Evolutionary conservation across 306 rosid genomes (phyloP), one percentile per base, ranked within the genome.

Genomic region (Rubus parviflorus): DNA sequence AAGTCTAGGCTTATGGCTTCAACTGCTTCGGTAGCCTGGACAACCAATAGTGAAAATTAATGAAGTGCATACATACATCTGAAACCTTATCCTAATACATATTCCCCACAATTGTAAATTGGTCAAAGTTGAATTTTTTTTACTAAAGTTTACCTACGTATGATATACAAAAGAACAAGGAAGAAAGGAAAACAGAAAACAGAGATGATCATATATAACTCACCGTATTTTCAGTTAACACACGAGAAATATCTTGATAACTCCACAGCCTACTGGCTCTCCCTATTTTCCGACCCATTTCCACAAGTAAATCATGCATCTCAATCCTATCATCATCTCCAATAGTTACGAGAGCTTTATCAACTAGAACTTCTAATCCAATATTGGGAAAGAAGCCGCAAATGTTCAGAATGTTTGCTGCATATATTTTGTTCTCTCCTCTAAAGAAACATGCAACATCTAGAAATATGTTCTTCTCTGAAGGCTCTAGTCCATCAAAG

Each of bases 221-320:
- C 15, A 46, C n/a, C 6, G 11, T 30, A 16, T 72, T 58, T 56
- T 46, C 14, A 43, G 54, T 74, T 4, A 88, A 63, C 51, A 84
- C 81, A 19, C 73, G 67, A 62, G 35, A 30, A 30, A 30, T 30
- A 30, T 86, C 84, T 11, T 69, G 1, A 0, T 30, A 11, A 30
- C 40, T 54, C 86, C 84, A 79, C 57, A 86, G 10, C 46, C 87
- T 54, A 8, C 52, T 54, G 52, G 68, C 3, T 40, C 40, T 10
- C 68, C 68, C 85, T 43, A 82, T 77, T 9, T 48, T 25, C 23
- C 74, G 66, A 17, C 88, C 90, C 85, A 84, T 68, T 54, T 77
- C 79, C 74, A 77, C 75, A 23, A 87, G 58, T 80, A 85, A 73
- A 83, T 80, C 73, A 73, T 87, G 88, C 84, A 63, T 63, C 85